phyloP scores from a whole-genome alignment of 495 filamentous ascomycete genomes.

The Aspergillus baeticus region DNA sequence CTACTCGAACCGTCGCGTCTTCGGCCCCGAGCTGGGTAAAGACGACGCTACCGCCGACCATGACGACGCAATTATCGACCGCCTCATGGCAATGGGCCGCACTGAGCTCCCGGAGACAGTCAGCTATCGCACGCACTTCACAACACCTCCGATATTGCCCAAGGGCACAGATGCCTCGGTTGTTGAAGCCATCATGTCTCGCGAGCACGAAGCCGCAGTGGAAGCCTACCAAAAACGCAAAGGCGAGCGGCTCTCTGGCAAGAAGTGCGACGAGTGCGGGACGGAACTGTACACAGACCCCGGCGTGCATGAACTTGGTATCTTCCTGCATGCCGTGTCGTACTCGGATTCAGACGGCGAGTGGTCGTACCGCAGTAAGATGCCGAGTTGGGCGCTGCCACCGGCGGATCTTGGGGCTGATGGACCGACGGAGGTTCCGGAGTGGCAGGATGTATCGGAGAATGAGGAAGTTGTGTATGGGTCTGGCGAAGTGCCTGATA shows the following conservation, averaged over 20 bases:
- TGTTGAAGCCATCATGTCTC: conserved; percentile 43
- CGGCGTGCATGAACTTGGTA: conserved; percentile 80
- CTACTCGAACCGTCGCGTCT: conserved; percentile 90
- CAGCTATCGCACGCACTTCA: conserved; percentile 63
- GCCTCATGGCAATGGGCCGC: conserved; percentile 88
- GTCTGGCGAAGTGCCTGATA: conserved; percentile 33
- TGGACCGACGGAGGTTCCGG: conserved; percentile 56
- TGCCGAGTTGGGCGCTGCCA: conserved; percentile 85
- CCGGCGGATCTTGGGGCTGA: conserved; percentile 50
- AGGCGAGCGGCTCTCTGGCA: conserved; percentile 89
- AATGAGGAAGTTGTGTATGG: conserved; percentile 38
- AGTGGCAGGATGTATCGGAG: conserved; percentile 36
- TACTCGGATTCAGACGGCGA: conserved; percentile 78
- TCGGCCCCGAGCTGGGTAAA: conserved; percentile 74
- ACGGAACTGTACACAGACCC: conserved; percentile 93
- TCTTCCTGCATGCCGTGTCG: conserved; percentile 87
- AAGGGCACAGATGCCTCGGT: conserved; percentile 38
- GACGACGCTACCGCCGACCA: conserved; percentile 65
- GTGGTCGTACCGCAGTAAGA: conserved; percentile 83
- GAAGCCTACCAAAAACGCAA: conserved; percentile 73
- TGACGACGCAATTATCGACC: conserved; percentile 85
- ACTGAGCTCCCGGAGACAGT: conserved; percentile 84
- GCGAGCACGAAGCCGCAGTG: conserved; percentile 80
- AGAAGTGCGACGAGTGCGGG: conserved; percentile 74
- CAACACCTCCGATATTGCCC: conserved; percentile 40